These are phyloP conservation scores for Daedaleopsis nitida DNA, from an alignment of 768 basidiomycete species.

Conservation along the genomic window DNA sequence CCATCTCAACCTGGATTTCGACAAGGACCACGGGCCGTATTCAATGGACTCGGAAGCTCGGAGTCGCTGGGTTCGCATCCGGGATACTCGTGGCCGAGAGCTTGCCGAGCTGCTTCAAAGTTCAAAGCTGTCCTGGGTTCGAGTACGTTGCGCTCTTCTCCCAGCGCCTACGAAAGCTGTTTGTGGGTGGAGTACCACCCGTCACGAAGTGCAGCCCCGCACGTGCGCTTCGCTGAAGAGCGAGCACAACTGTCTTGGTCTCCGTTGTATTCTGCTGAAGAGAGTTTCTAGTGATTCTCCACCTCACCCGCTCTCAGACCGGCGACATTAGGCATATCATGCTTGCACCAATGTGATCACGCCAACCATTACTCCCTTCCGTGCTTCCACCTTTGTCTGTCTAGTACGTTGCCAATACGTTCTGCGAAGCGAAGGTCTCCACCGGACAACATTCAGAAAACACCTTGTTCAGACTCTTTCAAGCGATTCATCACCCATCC, in stretches of 20 bases:
- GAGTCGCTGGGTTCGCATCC: background rate
- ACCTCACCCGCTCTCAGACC: too few species aligned
- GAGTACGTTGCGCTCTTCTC: background rate
- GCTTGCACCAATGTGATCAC: too few species aligned
- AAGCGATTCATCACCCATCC: too few species aligned
- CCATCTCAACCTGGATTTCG: background rate
- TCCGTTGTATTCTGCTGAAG: too few species aligned
- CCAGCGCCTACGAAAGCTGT: background rate
- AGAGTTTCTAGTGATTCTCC: too few species aligned
- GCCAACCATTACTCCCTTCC: too few species aligned
- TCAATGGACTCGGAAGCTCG: background rate
- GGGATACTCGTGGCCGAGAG: background rate
- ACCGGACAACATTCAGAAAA: too few species aligned
- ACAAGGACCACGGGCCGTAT: background rate
- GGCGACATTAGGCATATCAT: too few species aligned
- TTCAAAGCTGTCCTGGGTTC: background rate
- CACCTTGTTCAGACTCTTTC: too few species aligned
- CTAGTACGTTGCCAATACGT: too few species aligned
- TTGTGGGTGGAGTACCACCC: background rate
- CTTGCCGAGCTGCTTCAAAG: background rate
- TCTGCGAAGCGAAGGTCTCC: too few species aligned
- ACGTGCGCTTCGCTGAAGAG: background rate
- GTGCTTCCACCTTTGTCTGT: too few species aligned
- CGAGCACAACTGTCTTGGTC: background rate
- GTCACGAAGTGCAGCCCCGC: background rate